Evolutionary conservation across 345 rosid species (phyloP).

Genomic region (Lenwebbia sp.): DNA sequence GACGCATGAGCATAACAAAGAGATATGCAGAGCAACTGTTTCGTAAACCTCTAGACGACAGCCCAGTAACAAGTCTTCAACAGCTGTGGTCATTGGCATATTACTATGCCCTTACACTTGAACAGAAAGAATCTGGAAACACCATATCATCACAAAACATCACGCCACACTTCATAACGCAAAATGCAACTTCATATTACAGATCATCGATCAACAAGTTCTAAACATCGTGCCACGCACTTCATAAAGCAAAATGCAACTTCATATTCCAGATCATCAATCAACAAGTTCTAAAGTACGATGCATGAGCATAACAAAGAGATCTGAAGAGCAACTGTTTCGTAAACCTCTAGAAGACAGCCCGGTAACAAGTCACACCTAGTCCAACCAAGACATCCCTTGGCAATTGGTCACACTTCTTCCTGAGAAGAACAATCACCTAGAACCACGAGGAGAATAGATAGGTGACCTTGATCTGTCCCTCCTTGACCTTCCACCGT

Average conservation of each 20-base stretch:
- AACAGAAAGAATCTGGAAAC: not conserved
- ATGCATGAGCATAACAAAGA: not conserved
- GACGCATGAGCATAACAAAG: not conserved
- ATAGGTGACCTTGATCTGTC: slow-evolving; percentile 45
- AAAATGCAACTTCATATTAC: too few relatives aligned
- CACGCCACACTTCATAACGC: not conserved
- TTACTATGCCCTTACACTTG: not conserved
- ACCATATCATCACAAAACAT: not conserved
- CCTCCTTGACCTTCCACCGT: slow-evolving; percentile 71
- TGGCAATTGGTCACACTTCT: not conserved
- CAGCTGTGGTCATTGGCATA: not conserved
- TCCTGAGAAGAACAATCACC: not conserved
- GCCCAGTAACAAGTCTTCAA: not conserved
- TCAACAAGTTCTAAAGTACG: not conserved
- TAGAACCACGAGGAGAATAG: slow-evolving; percentile 40
- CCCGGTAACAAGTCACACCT: not conserved
- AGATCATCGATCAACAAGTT: too few relatives aligned
- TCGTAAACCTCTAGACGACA: not conserved
- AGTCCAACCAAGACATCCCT: not conserved
- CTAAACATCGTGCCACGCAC: not conserved
- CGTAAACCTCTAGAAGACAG: not conserved
- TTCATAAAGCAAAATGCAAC: not conserved
- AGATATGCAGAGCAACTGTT: not conserved
- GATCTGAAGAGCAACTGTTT: not conserved
- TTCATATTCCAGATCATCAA: not conserved